Conservation (phyloP, 345 rosid species). For the Ceriops decandra region DNA sequence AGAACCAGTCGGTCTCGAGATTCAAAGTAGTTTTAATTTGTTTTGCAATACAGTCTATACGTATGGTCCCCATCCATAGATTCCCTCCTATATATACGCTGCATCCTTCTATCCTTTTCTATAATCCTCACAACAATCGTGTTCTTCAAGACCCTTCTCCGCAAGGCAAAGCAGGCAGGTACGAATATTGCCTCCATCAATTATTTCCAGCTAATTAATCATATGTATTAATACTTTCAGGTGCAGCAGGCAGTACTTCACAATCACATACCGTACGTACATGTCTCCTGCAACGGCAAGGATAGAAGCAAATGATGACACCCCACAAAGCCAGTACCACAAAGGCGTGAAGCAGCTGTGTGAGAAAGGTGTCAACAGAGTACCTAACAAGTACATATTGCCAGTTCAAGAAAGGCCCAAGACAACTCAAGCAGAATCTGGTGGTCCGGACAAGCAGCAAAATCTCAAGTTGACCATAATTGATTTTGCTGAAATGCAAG, state of each 20-base stretch:
- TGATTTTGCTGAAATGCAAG: slow-evolving; percentile 61
- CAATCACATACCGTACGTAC: not conserved
- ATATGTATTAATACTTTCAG: too few species aligned
- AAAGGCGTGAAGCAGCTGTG: slow-evolving; percentile 74
- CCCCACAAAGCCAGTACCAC: slow-evolving; percentile 35
- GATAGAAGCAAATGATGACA: slow-evolving; percentile 24
- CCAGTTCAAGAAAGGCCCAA: slow-evolving; percentile 57
- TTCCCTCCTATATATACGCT: not conserved
- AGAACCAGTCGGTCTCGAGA: slow-evolving; percentile 9
- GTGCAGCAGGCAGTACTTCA: not conserved
- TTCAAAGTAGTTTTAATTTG: not conserved
- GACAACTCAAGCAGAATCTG: not conserved
- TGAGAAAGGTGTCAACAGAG: slow-evolving; percentile 48
- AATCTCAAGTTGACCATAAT: slow-evolving; percentile 59
- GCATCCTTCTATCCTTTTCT: not conserved
- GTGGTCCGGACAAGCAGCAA: slow-evolving; percentile 13
- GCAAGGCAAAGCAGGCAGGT: slow-evolving; percentile 9
- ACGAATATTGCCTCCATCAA: not conserved
- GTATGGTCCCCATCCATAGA: not conserved
- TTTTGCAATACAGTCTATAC: not conserved
- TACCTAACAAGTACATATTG: slow-evolving; percentile 63
- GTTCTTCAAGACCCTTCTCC: not conserved
- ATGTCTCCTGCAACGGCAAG: slow-evolving; percentile 58
- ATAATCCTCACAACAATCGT: not conserved
- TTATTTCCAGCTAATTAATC: too few species aligned